These are phyloP conservation scores for Xylaria sp. DNA, from an alignment of 2,329 filamentous ascomycete genomes.

Conservation along the genomic window DNA sequence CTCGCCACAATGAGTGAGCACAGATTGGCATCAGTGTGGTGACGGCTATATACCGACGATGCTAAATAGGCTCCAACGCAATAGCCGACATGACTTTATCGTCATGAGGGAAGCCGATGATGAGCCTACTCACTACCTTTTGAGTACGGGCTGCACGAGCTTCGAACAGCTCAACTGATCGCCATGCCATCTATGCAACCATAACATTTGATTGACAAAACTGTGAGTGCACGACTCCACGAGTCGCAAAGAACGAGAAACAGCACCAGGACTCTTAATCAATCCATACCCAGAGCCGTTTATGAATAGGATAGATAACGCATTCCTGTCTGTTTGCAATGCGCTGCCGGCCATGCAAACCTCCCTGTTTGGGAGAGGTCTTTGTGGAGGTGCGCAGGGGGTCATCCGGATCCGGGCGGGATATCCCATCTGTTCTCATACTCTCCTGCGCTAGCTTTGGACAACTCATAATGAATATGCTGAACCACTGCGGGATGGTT, in stretches of 20 bases:
- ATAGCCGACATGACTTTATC: not conserved
- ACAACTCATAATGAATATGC: not conserved
- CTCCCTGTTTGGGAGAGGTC: not conserved
- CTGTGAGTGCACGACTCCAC: not conserved
- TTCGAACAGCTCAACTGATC: not conserved
- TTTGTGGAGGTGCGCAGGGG: not conserved
- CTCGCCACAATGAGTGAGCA: not conserved
- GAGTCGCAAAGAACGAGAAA: not conserved
- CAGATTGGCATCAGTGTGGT: too few relatives aligned
- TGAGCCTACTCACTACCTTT: not conserved
- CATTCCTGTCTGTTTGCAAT: slow-evolving; percentile 14
- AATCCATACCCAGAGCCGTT: not conserved
- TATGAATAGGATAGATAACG: not conserved
- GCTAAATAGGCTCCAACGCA: not conserved
- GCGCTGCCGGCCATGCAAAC: not conserved
- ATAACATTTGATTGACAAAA: not conserved
- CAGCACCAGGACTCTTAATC: not conserved
- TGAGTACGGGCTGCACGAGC: not conserved
- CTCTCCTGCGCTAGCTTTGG: not conserved
- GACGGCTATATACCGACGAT: not conserved
- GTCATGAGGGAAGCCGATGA: not conserved
- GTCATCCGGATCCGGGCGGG: slow-evolving; percentile 29
- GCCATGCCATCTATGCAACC: not conserved
- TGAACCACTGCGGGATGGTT: not conserved
- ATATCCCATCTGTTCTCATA: not conserved